Evolutionary conservation across 768 basidiomycete genomes (phyloP).

Genomic region (Auricularia heimuer): DNA sequence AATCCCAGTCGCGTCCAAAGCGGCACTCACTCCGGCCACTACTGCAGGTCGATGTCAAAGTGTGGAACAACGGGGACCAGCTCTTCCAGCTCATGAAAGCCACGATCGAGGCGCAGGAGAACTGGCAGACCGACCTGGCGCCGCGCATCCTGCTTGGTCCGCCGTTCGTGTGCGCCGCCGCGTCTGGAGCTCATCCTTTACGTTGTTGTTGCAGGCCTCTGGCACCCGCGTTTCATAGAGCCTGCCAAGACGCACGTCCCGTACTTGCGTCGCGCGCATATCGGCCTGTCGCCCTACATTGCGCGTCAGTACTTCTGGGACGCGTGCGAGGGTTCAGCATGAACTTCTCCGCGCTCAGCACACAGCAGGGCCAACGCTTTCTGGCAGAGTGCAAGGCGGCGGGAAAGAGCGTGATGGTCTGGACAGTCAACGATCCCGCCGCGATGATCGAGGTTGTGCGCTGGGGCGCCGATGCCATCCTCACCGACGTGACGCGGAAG

Average conservation of each 20-base stretch:
- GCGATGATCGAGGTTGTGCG: conserved; percentile 84
- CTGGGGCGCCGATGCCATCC: conserved; percentile 70
- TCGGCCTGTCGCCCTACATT: conserved; percentile 60
- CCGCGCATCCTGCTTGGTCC: conserved; percentile 62
- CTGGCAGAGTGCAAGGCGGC: conserved; percentile 63
- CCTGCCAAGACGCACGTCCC: conserved; percentile 69
- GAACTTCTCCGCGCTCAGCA: conserved; percentile 60
- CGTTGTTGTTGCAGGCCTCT: conserved; percentile 34
- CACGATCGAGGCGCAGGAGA: conserved; percentile 49
- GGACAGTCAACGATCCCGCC: conserved; percentile 88
- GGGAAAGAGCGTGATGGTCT: conserved; percentile 82
- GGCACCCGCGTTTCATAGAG: conserved; percentile 84
- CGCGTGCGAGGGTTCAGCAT: conserved; percentile 80
- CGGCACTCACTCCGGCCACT: not conserved
- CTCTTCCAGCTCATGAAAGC: conserved; percentile 73
- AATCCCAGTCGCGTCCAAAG: not conserved
- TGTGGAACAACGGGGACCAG: conserved; percentile 81
- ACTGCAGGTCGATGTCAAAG: conserved; percentile 83
- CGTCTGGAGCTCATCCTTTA: not conserved
- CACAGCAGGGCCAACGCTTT: conserved; percentile 56
- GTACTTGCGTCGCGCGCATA: conserved; percentile 77
- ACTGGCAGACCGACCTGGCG: conserved; percentile 68
- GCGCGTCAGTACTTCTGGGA: conserved; percentile 87
- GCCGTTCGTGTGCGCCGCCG: no score
- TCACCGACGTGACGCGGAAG: conserved; percentile 63